Base-by-base conservation (phyloP, 805 yeast genomes). In the Scheffersomyces stipitis region DNA sequence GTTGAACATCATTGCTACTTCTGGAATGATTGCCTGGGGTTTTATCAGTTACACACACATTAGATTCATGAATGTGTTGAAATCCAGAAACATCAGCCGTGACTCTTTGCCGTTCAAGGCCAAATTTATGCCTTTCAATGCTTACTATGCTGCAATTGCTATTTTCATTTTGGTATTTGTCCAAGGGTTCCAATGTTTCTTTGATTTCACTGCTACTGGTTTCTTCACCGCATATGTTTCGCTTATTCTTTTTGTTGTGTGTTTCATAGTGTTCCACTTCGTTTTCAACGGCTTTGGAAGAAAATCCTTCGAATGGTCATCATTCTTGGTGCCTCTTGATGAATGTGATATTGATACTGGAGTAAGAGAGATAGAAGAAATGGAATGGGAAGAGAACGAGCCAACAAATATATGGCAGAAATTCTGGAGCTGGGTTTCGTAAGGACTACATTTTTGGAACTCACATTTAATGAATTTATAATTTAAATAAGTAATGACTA, bases 191-290 rank as follows among this genome's bases (percentile, higher is more conserved):
- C 60, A 73, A 1, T 76, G 78, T 1, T 86, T 86, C 62, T 77
- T 78, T 37, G 59, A 60, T 7, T 64, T 83, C 50, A 65, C 64
- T 40, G 84, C 76, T 3, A 57, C 76, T 8, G 62, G 65, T 26
- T 86, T 86, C 66, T 77, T 85, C 56, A 78, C 86, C 17, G 76
- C 85, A 15, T 86, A 86, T 53, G 67, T 86, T 37, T 85, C 91
- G 12, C 67, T 83, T 15, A 72, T 84, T 38, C 60, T 83, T 32
- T 81, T 81, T 56, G 65, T 71, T 30, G 74, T 64, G 6, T 48
- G 75, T 5, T 86, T 80, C 80, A 38, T 72, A 2, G 70, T 69
- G 8, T 73, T 78, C 60, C 85, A 81, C 47, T 40, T 72, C 26
- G 71, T 60, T 54, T 80, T 68, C 58, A 71, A 76, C 43, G 70